Evolutionary conservation across 2,329 filamentous ascomycete species (phyloP), one percentile per base, ranked within the genome.

Genomic region (Sporothrix dimorphospora): DNA sequence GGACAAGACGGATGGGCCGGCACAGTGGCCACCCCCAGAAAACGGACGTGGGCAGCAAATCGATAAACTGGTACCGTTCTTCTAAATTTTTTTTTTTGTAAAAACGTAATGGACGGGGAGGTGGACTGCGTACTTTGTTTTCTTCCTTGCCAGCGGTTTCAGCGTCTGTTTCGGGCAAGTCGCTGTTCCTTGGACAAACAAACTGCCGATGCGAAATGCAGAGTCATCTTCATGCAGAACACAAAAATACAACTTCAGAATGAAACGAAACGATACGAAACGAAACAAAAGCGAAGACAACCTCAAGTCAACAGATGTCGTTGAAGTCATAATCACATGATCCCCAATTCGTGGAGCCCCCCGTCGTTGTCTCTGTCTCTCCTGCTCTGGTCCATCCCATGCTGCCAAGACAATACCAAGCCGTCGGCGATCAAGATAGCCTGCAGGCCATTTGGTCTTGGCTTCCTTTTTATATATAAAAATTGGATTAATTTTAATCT

Each of bases 361-460:
- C 19, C 49, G 49, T 53, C 49, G 21, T 47, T 66, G 40, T 66
- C 21, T 47, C 21, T 47, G 14, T 14, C 5, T 16, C 16, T 47
- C 40, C 1, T 8, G 40, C 12, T 16, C 63, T 42, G 16, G 14
- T 45, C 42, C 24, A 27, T 49, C 38, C 21, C 63, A 38, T 67
- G 45, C 30, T 30, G 70, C 70, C 70, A 71, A 71, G 70, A 59
- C 21, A 42, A 24, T 47, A 55, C 24, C 70, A 69, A 55, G 61
- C 63, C 70, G 51, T 57, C n/a, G 38, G 14, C 70, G 49, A 61
- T 72, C 55, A 27, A 51, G 63, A 63, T 72, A 67, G 57, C 19
- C n/a, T 61, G 65, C 63, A 40, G 65, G 53, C 53, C 61, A 4
- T 12, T 14, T 12, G 4, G 21, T 12, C 27, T 61, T 72, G 65